A percentile compares a stretch with the other conserved stretches of the same genome.
Conservation (phyloP, 202 grass and related monocot genomes). For the Schoenoplectus triqueter region DNA sequence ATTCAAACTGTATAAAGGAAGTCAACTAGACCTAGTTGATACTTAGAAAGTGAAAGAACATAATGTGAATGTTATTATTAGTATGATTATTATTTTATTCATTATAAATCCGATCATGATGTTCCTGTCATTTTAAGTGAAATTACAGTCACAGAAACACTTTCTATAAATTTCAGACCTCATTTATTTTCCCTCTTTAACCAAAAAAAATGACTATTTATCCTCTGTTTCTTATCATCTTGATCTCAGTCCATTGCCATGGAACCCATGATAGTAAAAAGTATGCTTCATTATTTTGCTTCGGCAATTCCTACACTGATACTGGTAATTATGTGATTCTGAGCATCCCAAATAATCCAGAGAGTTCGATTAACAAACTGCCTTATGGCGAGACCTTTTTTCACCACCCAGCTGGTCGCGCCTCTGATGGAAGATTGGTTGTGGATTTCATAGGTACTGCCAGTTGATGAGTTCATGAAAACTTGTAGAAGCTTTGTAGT, state of each 20-base stretch:
- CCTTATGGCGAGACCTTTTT: slow-evolving; percentile 84
- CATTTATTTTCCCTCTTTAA: slow-evolving; percentile 14
- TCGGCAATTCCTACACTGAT: slow-evolving; percentile 84
- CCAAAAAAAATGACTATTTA: slow-evolving; percentile 16
- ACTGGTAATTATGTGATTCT: slow-evolving; percentile 62
- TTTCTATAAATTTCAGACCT: slow-evolving; percentile 7
- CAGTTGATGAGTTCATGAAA: not conserved
- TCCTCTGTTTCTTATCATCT: slow-evolving; percentile 31
- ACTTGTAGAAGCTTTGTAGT: not conserved
- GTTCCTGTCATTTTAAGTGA: not conserved
- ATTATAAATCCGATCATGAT: not conserved
- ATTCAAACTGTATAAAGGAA: not conserved
- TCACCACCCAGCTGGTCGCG: slow-evolving; percentile 70
- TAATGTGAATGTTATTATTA: not conserved
- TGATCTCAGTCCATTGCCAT: slow-evolving; percentile 25
- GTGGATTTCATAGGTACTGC: slow-evolving; percentile 78
- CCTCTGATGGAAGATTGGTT: slow-evolving; percentile 83
- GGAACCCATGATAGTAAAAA: slow-evolving; percentile 37
- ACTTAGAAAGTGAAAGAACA: slow-evolving; percentile 21
- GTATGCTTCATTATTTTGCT: slow-evolving; percentile 85
- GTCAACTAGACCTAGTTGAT: slow-evolving; percentile 21
- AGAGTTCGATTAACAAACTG: slow-evolving; percentile 48
- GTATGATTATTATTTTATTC: not conserved
- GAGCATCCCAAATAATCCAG: slow-evolving; percentile 50
- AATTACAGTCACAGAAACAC: not conserved